phyloP scores from a whole-genome alignment of 1,139 yeast species.

The Candida glucosophila region DNA sequence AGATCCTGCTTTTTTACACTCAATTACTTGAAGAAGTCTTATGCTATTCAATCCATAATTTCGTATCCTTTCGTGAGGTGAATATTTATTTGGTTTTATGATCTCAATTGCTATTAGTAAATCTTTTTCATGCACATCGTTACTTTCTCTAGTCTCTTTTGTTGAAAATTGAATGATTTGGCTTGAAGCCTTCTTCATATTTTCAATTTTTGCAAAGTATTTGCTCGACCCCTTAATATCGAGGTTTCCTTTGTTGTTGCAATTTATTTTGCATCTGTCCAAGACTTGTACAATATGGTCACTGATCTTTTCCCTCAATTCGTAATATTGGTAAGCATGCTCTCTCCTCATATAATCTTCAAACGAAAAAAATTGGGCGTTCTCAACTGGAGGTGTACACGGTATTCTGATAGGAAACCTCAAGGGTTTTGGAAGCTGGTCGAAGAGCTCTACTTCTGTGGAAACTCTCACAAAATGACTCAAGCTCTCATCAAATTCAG shows the following conservation, averaged over 20 bases:
- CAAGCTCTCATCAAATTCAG: background rate
- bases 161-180: constrained; percentile 2
- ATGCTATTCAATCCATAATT: constrained; percentile 17
- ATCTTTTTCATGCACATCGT: constrained; percentile 1
- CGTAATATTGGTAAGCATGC: background rate
- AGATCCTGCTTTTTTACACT: too few relatives aligned
- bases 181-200: constrained; percentile 4
- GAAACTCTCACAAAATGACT: background rate
- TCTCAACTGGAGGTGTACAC: constrained; percentile 1
- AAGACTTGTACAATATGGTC: constrained; percentile 15
- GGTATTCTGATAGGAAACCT: background rate
- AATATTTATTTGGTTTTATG: constrained; percentile 22
- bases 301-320: constrained; percentile 2
- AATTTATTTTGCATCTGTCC: constrained; percentile 10
- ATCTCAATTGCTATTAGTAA: constrained; percentile 15
- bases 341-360: constrained; percentile 21
- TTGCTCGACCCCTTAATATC: constrained; percentile 21
- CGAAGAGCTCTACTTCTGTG: background rate
- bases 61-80: constrained; percentile 13
- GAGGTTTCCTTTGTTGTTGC: constrained; percentile 8
- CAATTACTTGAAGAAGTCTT: constrained; percentile 9
- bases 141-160: constrained; percentile 2
- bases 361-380: constrained; percentile 18
- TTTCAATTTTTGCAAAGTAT: constrained; percentile 13
- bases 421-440: background rate